Conservation (phyloP, 805 yeast genomes). For the Cyberlindnera meyerae region DNA sequence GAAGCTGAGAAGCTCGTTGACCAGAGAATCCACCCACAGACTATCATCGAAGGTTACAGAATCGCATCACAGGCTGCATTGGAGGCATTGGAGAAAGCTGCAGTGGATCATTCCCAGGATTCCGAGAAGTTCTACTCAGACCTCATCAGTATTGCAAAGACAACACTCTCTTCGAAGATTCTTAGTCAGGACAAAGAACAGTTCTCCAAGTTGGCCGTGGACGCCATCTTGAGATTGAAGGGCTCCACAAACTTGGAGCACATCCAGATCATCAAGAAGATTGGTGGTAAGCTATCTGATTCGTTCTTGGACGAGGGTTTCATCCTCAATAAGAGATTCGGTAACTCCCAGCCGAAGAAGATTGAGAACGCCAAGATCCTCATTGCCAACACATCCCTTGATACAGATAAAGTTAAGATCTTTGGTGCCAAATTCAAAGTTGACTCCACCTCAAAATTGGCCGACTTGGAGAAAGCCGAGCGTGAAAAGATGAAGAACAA, state of each 20-base stretch:
- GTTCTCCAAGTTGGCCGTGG: conserved; percentile 87
- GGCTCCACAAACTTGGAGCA: conserved; percentile 89
- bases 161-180: conserved; percentile 90
- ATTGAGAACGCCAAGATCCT: conserved; percentile 79
- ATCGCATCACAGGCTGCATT: conserved; percentile 85
- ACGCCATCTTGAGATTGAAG: conserved; percentile 84
- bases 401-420: conserved; percentile 94
- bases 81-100: conserved; percentile 66
- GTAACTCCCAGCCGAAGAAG: conserved; percentile 88
- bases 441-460: conserved; percentile 89
- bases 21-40: conserved; percentile 94
- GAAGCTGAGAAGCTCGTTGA: conserved; percentile 93
- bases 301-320: conserved; percentile 96
- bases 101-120: conserved; percentile 75
- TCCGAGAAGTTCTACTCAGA: conserved; percentile 68
- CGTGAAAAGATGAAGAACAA: conserved; percentile 87
- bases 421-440: conserved; percentile 98
- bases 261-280: conserved; percentile 88
- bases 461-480: conserved; percentile 90
- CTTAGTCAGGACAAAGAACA: conserved; percentile 91
- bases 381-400: conserved; percentile 93
- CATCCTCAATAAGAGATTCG: conserved; percentile 85
- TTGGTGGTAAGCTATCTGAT: conserved; percentile 88
- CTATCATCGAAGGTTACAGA: conserved; percentile 93
- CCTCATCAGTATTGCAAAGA: conserved; percentile 80